Evolutionary conservation across 179 eudicot genomes (phyloP).

Genomic region (Dionaea muscipula): DNA sequence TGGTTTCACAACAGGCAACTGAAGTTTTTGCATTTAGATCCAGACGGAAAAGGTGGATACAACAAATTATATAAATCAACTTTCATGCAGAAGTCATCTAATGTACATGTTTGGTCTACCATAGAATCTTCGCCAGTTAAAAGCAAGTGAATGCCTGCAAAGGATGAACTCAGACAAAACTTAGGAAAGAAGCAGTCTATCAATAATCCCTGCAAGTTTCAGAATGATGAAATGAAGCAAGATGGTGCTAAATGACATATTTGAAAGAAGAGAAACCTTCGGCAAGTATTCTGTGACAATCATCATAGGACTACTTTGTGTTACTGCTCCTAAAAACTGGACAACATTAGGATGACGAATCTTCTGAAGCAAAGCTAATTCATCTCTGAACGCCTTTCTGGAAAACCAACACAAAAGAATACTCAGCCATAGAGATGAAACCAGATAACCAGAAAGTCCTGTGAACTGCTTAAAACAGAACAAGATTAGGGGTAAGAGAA

Average conservation of each 20-base stretch:
- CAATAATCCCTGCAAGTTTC: background rate
- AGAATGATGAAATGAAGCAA: background rate
- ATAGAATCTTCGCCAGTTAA: no score
- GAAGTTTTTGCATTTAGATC: no score
- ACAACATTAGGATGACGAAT: slow-evolving; percentile 42
- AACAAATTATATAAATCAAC: no score
- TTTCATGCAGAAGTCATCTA: no score
- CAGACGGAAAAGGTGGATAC: no score
- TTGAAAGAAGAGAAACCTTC: slow-evolving; percentile 19
- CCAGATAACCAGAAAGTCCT: background rate
- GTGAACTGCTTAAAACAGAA: background rate
- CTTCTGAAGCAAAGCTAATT: slow-evolving; percentile 30
- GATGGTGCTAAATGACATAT: background rate
- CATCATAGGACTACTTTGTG: slow-evolving; percentile 38
- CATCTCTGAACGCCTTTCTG: slow-evolving; percentile 33
- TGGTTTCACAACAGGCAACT: no score
- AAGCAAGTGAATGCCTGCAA: no score
- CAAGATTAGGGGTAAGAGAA: background rate
- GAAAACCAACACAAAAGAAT: background rate
- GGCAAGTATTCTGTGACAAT: slow-evolving; percentile 41
- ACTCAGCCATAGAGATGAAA: background rate
- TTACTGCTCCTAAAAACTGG: slow-evolving; percentile 41
- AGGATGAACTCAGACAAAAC: no score
- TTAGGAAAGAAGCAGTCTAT: background rate
- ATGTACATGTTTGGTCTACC: no score